Percentiles rank a stretch among this genome's conserved stretches.
Evolutionary conservation across 495 filamentous ascomycete genomes (phyloP).

Genomic region (Monascus purpureus): DNA sequence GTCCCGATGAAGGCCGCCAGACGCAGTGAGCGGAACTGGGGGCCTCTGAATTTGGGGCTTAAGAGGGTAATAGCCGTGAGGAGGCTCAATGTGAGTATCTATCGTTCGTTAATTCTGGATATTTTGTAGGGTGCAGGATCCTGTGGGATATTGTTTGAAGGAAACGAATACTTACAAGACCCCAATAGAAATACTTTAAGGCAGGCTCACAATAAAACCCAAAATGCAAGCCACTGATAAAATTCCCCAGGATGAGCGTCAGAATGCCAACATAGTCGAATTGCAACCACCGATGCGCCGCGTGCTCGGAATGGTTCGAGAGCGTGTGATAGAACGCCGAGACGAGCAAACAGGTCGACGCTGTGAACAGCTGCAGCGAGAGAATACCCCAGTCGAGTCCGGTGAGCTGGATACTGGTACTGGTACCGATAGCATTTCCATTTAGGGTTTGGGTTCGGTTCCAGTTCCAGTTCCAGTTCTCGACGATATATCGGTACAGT

Average conservation of each 20-base stretch:
- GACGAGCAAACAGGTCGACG: conserved; percentile 3
- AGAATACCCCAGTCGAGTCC: conserved; percentile 5
- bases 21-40: conserved; percentile 13
- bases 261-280: conserved; percentile 12
- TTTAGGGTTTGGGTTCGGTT: neutral
- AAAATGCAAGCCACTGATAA: conserved; percentile 9
- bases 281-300: conserved; percentile 4
- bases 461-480: no score
- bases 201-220: conserved; percentile 15
- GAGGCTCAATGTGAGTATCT: conserved; percentile 4
- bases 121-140: no score
- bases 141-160: neutral
- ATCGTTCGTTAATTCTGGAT: no score
- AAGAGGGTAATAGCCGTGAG: conserved; percentile 13
- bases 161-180: conserved; percentile 8
- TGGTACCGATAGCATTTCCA: neutral
- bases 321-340: conserved; percentile 11
- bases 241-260: conserved; percentile 10
- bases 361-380: conserved; percentile 5
- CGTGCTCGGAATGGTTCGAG: conserved; percentile 6
- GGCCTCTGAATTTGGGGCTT: conserved; percentile 5
- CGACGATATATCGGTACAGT: conserved; percentile 1
- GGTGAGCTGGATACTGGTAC: conserved; percentile 1
- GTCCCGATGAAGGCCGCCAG: conserved; percentile 31
- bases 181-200: conserved; percentile 11